These are phyloP conservation scores for Plantago ovata DNA, from an alignment of 257 asterid genomes.

Conservation along the genomic window DNA sequence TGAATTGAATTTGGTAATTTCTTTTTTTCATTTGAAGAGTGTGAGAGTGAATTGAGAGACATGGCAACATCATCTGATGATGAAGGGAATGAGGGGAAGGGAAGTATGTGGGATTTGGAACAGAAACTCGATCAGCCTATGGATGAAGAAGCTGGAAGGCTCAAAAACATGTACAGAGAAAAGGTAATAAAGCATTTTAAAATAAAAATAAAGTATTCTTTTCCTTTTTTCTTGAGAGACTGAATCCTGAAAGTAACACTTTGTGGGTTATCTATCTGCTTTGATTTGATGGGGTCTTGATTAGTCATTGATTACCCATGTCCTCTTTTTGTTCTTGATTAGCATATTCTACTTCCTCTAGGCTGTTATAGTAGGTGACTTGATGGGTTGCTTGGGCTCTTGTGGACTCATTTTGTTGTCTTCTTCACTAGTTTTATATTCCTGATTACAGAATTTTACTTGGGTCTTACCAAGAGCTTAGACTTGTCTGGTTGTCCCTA, in stretches of 20 bases:
- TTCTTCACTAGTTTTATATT: too few relatives aligned
- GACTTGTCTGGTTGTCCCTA: too few relatives aligned
- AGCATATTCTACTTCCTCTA: background rate
- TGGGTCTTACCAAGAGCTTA: too few relatives aligned
- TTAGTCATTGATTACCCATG: too few relatives aligned
- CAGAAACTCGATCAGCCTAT: constrained; percentile 97
- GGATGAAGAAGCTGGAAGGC: constrained; percentile 97
- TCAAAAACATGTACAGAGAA: constrained; percentile 81
- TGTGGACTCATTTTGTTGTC: too few relatives aligned
- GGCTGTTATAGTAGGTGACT: too few relatives aligned
- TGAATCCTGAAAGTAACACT: background rate
- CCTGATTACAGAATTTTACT: too few relatives aligned
- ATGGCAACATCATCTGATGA: constrained; percentile 35
- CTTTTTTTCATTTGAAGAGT: too few relatives aligned
- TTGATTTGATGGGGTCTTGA: constrained; percentile 20
- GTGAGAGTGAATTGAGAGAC: constrained; percentile 4
- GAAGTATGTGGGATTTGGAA: constrained; percentile 96
- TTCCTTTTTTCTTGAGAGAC: background rate
- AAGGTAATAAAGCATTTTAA: constrained; percentile 64
- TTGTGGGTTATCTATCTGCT: background rate
- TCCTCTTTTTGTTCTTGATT: background rate
- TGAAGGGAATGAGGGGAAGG: constrained; percentile 57
- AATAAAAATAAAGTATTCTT: constrained; percentile 1
- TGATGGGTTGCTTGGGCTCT: too few relatives aligned
- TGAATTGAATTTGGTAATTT: constrained; percentile 19